Evolutionary conservation across 1,139 yeast species (phyloP).

Genomic region (Diutina siamensis): DNA sequence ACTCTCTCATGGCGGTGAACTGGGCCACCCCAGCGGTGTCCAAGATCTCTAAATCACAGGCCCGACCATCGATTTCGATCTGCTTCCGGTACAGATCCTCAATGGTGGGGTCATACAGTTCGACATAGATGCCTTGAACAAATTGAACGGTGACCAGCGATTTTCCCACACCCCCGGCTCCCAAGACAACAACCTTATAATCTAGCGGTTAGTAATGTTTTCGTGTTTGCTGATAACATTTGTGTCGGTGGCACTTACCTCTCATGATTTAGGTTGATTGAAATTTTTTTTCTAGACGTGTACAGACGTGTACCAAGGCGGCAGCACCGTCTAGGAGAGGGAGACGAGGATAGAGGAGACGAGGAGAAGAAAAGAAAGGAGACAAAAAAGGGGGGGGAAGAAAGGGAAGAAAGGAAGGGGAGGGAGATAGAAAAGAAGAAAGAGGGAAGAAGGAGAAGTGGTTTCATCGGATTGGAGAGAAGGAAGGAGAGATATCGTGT

Average conservation of each 20-base stretch:
- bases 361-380: no score
- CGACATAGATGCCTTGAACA: conserved; percentile 40
- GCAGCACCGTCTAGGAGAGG: not conserved
- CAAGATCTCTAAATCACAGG: conserved; percentile 65
- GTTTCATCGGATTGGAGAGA: no score
- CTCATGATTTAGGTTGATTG: not conserved
- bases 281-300: not conserved
- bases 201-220: conserved; percentile 10
- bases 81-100: conserved; percentile 82
- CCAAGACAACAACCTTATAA: conserved; percentile 38
- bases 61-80: conserved; percentile 83
- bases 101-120: conserved; percentile 35
- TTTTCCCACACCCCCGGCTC: conserved; percentile 45
- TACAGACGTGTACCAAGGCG: not conserved
- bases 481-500: no score
- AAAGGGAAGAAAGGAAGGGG: no score
- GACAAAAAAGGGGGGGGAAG: no score
- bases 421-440: no score
- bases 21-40: conserved; percentile 45
- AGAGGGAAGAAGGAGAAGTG: no score
- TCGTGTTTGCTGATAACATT: not conserved
- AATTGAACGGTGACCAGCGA: conserved; percentile 41
- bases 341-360: not conserved
- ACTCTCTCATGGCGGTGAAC: conserved; percentile 47
- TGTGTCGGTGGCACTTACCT: not conserved